These are phyloP conservation scores for Fusarium odoratissimum DNA, from an alignment of 2,329 filamentous ascomycete genomes.

Conservation along the genomic window DNA sequence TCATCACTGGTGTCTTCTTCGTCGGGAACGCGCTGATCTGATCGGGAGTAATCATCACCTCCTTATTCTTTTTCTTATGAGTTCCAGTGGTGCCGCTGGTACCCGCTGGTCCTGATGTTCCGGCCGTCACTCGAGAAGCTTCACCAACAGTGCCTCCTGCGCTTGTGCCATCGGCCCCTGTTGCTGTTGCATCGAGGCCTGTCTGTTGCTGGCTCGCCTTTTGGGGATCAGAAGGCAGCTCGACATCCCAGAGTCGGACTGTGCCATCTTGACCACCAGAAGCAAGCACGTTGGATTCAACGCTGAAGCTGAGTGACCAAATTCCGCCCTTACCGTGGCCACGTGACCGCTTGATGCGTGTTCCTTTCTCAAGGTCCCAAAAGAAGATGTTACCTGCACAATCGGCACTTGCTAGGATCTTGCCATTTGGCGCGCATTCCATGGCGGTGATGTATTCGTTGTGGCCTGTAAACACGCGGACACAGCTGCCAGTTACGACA, in stretches of 20 bases:
- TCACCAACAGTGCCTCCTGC: slow-evolving; percentile 44
- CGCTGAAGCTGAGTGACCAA: slow-evolving; percentile 92
- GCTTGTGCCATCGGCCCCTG: slow-evolving; percentile 56
- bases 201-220: slow-evolving; percentile 64
- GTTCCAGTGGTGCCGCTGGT: slow-evolving; percentile 47
- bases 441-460: slow-evolving; percentile 87
- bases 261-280: slow-evolving; percentile 93
- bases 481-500: slow-evolving; percentile 85
- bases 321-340: slow-evolving; percentile 95
- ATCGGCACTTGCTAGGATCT: slow-evolving; percentile 91
- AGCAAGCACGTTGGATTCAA: slow-evolving; percentile 89
- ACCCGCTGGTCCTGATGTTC: slow-evolving; percentile 44
- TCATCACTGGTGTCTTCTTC: slow-evolving; percentile 95
- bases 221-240: slow-evolving; percentile 74
- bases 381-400: slow-evolving; percentile 89
- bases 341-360: slow-evolving; percentile 89
- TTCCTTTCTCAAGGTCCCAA: slow-evolving; percentile 92
- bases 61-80: slow-evolving; percentile 84
- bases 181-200: slow-evolving; percentile 56
- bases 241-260: slow-evolving; percentile 93
- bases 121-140: slow-evolving; percentile 45
- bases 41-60: slow-evolving; percentile 89
- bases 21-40: slow-evolving; percentile 96
- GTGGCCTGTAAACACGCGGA: slow-evolving; percentile 93
- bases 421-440: slow-evolving; percentile 87